Evolutionary conservation across 192 early-diverging fungal genomes (phyloP).

Genomic region (Dissophora globulifera): DNA sequence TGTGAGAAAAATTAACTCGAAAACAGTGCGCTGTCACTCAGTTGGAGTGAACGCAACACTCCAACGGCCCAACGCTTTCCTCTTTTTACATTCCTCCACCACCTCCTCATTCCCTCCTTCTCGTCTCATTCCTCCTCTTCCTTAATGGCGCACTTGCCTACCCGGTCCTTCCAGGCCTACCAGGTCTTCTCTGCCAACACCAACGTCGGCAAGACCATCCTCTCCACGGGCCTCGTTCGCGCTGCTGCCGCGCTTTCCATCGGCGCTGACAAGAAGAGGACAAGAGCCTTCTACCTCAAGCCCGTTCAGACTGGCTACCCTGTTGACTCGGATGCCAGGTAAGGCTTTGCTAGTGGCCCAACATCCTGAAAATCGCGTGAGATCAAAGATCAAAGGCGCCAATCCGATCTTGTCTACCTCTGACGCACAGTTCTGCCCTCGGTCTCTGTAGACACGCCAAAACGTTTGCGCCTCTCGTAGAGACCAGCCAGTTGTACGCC

Average conservation of each 20-base stretch:
- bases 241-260: conserved; percentile 56
- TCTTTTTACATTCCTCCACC: not conserved
- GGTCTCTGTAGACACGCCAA: conserved; percentile 64
- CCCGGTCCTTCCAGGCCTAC: conserved; percentile 67
- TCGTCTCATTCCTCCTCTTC: not conserved
- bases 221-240: conserved; percentile 74
- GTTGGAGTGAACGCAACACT: not conserved
- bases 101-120: conserved; percentile 1
- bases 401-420: too few species aligned
- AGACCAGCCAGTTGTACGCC: conserved; percentile 63
- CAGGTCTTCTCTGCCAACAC: conserved; percentile 85
- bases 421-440: too few species aligned
- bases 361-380: too few species aligned
- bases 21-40: too few species aligned
- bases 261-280: conserved; percentile 47
- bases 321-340: conserved; percentile 77
- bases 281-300: conserved; percentile 76
- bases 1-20: too few species aligned
- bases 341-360: too few species aligned
- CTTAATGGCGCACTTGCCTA: conserved; percentile 53
- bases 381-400: too few species aligned
- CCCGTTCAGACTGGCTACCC: conserved; percentile 89
- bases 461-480: conserved; percentile 53
- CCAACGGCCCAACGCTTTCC: not conserved
- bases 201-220: conserved; percentile 84